phyloP scores from a whole-genome alignment of 2,329 filamentous ascomycete species.

The Penicillium concentricum region DNA sequence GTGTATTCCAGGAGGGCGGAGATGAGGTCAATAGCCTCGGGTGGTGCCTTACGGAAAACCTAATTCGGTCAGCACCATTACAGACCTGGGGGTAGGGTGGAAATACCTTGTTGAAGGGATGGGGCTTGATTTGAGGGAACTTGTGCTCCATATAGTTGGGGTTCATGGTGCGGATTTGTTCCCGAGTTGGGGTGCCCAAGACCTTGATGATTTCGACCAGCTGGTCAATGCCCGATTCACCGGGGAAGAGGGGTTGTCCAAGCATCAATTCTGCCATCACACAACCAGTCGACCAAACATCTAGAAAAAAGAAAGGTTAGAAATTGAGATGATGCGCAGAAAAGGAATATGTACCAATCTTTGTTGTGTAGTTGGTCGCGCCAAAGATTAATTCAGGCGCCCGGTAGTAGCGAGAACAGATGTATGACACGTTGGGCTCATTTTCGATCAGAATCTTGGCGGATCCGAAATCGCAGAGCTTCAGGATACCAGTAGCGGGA shows the following conservation, averaged over 20 bases:
- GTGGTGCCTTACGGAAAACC: constrained; percentile 95
- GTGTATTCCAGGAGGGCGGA: constrained; percentile 94
- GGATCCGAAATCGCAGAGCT: constrained; percentile 98
- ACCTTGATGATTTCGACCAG: constrained; percentile 99
- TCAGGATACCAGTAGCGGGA: constrained; percentile 84
- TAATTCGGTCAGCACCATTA: constrained; percentile 33
- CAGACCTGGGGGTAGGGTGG: neutral
- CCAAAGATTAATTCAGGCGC: constrained; percentile 98
- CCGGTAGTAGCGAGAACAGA: constrained; percentile 98
- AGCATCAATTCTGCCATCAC: constrained; percentile 99
- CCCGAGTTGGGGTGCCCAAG: constrained; percentile 88
- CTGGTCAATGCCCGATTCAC: constrained; percentile 97
- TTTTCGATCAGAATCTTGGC: constrained; percentile 98
- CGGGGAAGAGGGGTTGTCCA: constrained; percentile 94
- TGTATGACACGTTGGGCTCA: constrained; percentile 98
- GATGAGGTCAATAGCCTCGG: constrained; percentile 91
- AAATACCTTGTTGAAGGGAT: constrained; percentile 87
- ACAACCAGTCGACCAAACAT: constrained; percentile 98
- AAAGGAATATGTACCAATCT: constrained; percentile 74
- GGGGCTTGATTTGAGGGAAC: constrained; percentile 99
- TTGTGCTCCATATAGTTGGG: constrained; percentile 99
- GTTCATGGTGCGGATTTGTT: constrained; percentile 99
- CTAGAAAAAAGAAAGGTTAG: constrained; percentile 48
- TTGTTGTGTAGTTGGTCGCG: constrained; percentile 98
- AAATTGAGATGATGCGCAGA: neutral